These are phyloP conservation scores for Fraxinus greggii DNA, from an alignment of 305 asterid genomes.

Conservation along the genomic window DNA sequence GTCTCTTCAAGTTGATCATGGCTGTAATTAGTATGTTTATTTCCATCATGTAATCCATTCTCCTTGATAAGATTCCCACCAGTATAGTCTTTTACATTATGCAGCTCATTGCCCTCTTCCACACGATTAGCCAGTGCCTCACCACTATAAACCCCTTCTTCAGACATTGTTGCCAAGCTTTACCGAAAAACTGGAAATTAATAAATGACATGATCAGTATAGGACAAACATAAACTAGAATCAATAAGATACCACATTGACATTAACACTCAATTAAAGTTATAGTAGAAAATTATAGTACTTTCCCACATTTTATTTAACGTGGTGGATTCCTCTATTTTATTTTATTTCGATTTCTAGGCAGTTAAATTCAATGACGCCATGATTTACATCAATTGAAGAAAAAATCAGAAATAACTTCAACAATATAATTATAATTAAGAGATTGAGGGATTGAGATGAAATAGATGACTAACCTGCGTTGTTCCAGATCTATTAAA, in stretches of 20 bases:
- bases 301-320: neutral
- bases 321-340: neutral
- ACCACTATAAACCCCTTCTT: neutral
- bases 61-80: constrained; percentile 37
- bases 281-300: neutral
- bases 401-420: neutral
- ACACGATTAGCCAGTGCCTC: neutral
- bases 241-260: neutral
- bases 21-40: constrained; percentile 31
- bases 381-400: neutral
- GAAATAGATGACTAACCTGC: neutral
- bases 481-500: neutral
- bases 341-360: neutral
- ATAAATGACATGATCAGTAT: neutral
- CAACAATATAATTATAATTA: neutral
- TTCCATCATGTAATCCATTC: constrained; percentile 39
- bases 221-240: neutral
- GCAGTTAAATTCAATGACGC: neutral
- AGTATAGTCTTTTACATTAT: constrained; percentile 27
- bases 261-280: neutral
- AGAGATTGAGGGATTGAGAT: neutral
- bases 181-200: neutral
- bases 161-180: neutral
- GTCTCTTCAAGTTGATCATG: constrained; percentile 61
- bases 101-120: constrained; percentile 38